A percentile compares a stretch with the other conserved stretches of the same genome.
These are phyloP conservation scores for Phaseolus lunatus DNA, from an alignment of 306 rosid species.

Conservation along the genomic window DNA sequence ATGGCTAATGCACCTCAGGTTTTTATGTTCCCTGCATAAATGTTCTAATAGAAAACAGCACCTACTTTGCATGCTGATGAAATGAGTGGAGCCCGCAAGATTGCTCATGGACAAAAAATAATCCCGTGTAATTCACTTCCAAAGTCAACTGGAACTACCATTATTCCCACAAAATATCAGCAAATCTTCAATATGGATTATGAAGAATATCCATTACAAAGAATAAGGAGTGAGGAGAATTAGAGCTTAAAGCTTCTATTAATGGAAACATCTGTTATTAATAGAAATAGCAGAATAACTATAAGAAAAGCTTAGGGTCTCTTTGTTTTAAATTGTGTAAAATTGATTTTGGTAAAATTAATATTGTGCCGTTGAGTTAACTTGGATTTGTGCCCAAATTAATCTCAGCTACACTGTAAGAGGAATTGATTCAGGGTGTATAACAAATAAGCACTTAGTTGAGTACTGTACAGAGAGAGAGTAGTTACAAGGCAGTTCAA, in stretches of 20 bases:
- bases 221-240: neutral
- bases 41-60: too few relatives aligned
- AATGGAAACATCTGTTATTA: slow-evolving; percentile 3
- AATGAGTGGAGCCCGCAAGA: neutral
- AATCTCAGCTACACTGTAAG: neutral
- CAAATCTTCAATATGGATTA: neutral
- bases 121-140: neutral
- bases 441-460: neutral
- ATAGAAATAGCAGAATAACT: slow-evolving; percentile 14
- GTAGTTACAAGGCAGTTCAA: neutral
- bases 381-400: neutral
- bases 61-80: neutral
- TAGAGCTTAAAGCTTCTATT: neutral
- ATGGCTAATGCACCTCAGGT: neutral
- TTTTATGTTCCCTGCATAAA: too few relatives aligned
- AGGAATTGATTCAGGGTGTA: neutral
- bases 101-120: slow-evolving; percentile 19
- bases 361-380: neutral
- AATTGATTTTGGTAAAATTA: neutral
- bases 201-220: slow-evolving; percentile 1
- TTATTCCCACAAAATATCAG: slow-evolving; percentile 2
- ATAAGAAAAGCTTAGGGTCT: slow-evolving; percentile 15
- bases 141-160: slow-evolving; percentile 28
- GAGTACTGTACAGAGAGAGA: neutral
- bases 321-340: neutral